Evolutionary conservation across 768 basidiomycete genomes (phyloP), one percentile per base, ranked within the genome.

Genomic region (Hericium erinaceus): DNA sequence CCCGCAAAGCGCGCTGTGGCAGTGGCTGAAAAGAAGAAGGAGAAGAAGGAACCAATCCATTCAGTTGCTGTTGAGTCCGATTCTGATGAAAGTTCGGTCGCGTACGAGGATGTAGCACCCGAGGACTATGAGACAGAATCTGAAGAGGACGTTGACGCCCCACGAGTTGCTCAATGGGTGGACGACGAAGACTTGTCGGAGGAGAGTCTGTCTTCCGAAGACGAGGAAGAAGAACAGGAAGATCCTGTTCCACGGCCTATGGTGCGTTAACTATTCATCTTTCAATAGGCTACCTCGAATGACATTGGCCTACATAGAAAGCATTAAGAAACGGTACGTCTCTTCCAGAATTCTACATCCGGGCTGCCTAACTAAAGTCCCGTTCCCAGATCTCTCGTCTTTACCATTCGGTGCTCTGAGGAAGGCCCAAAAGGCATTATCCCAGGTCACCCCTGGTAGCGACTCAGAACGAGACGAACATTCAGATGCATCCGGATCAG

Each of bases 91-190:
- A 33, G 33, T 2, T 33, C 33, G 9, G 33, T 33, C 33, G 33
- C 33, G 33, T 33, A 33, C 33, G 33, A 86, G 8, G 13, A 46
- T n/a, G 44, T n/a, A n/a, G 15, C 16, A 10, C n/a, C 12, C 15
- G n/a, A 10, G 28, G 49, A 51, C 18, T 2, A 12, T 11, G 54
- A 55, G 1, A 33, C 15, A 15, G 40, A 48, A 26, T 28, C 33
- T 16, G 55, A 56, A 15, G 28, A 49, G 10, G 55, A 56, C 37
- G 46, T 18, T 9, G 55, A 56, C 11, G 48, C n/a, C n/a, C 55
- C 48, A n/a, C 22, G 55, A 20, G 55, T 49, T 10, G 44, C 55
- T 10, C 48, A 48, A 20, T 56, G 55, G 55, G 33, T 48, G 15
- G 55, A 56, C 13, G 55, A 56, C 10, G 55, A 48, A 9, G 48